Base-by-base conservation (phyloP, 2,329 filamentous ascomycete genomes). In the Xylaria sp. region DNA sequence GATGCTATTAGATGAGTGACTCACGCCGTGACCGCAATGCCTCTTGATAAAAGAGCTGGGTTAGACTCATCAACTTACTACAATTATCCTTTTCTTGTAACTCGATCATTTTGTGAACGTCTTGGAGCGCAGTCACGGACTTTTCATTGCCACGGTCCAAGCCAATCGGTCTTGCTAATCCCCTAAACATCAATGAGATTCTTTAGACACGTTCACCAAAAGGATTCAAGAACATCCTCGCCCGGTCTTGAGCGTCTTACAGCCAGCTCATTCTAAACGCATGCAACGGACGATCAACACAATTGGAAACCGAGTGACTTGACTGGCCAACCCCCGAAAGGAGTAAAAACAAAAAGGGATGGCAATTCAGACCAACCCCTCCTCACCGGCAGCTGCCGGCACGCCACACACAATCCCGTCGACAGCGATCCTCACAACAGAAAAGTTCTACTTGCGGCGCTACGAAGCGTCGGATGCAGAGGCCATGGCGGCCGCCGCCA, bases 361-460 rank as follows among this genome's bases (percentile, higher is more conserved):
- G n/a, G 12, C 58, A 42, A 51, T 33, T 25, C 40, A 47, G 17
- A 37, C 7, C 45, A 28, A 11, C 33, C 47, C 21, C 9, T 37
- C 40, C 28, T n/a, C 51, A 28, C 8, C 57, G 17, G 5, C 52
- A 4, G 14, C 19, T 40, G 12, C 28, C 51, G 1, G 11, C 45
- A 23, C 49, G 9, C 33, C 42, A 17, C 54, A 64, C 43, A 37
- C 19, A 8, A 49, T 63, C 12, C 66, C 67, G 15, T 4, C 54
- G n/a, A 56, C 65, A 33, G 57, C 69, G n/a, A 73, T 78, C 64
- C 45, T 77, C 4, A 67, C 55, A 31, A 74, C 76, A 11, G 56
- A 71, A 25, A 71, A 66, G 35, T 73, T 69, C 68, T 71, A 78
- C 57, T 72, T 84, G 57, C 80, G 83, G 6, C 78, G 78, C 31